These are phyloP conservation scores for Drechslerella coelobrocha DNA, from an alignment of 2,329 filamentous ascomycete genomes.

Conservation along the genomic window DNA sequence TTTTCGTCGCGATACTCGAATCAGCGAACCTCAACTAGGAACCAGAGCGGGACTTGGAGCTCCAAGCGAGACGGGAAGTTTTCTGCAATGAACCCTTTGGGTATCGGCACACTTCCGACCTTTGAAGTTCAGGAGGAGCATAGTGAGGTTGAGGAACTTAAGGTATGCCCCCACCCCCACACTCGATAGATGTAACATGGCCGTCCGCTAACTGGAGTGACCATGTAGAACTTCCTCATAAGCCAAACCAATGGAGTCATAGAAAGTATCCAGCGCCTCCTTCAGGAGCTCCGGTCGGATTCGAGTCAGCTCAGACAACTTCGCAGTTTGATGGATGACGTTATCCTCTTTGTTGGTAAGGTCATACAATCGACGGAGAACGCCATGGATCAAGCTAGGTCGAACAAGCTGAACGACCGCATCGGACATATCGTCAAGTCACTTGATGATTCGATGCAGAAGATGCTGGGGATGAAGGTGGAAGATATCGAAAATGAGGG, in stretches of 20 bases:
- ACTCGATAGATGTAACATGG: not conserved
- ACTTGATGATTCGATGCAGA: slow-evolving; percentile 65
- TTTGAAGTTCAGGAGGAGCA: slow-evolving; percentile 48
- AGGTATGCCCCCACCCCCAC: slow-evolving; percentile 7
- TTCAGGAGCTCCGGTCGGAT: slow-evolving; percentile 70
- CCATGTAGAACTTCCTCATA: slow-evolving; percentile 60
- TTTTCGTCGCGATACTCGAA: slow-evolving; percentile 50
- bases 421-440: slow-evolving; percentile 63
- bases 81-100: slow-evolving; percentile 41
- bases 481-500: slow-evolving; percentile 68
- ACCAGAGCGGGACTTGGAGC: slow-evolving; percentile 46
- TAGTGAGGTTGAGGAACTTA: slow-evolving; percentile 44
- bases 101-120: slow-evolving; percentile 31
- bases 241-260: slow-evolving; percentile 81
- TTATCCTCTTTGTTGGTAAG: slow-evolving; percentile 73
- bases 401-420: slow-evolving; percentile 38
- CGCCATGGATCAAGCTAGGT: slow-evolving; percentile 58
- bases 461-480: slow-evolving; percentile 69
- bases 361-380: slow-evolving; percentile 72
- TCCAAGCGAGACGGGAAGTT: slow-evolving; percentile 45
- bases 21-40: slow-evolving; percentile 34
- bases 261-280: slow-evolving; percentile 80
- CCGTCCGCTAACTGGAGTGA: slow-evolving; percentile 6
- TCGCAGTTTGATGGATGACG: slow-evolving; percentile 67
- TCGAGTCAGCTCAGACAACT: slow-evolving; percentile 71